Evolutionary conservation across 2,329 filamentous ascomycete species (phyloP).

Genomic region (Lithohypha guttulata): DNA sequence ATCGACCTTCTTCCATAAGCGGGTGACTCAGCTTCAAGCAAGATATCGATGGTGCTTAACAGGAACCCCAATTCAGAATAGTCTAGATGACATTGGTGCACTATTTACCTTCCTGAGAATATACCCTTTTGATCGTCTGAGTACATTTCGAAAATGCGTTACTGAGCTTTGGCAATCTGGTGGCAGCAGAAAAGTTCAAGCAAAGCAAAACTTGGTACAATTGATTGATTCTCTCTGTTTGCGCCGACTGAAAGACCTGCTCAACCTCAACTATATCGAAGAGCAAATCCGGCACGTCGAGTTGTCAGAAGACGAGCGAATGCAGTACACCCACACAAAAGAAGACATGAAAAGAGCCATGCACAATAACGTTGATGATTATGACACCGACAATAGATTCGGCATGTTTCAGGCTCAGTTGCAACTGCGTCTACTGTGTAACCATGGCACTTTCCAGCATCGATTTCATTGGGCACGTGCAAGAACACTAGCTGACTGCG

Average conservation of each 20-base stretch:
- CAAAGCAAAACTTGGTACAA: slow-evolving; percentile 21
- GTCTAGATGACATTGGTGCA: slow-evolving; percentile 41
- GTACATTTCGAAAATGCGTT: slow-evolving; percentile 37
- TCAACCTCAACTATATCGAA: slow-evolving; percentile 23
- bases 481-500: slow-evolving; percentile 24
- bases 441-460: slow-evolving; percentile 41
- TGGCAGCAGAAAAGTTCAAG: slow-evolving; percentile 17
- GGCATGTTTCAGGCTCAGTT: slow-evolving; percentile 38
- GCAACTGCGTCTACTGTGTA: slow-evolving; percentile 40
- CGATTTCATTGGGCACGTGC: slow-evolving; percentile 34
- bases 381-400: slow-evolving; percentile 30
- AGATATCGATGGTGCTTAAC: slow-evolving; percentile 43
- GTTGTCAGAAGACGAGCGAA: slow-evolving; percentile 26
- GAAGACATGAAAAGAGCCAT: slow-evolving; percentile 32
- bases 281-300: slow-evolving; percentile 22
- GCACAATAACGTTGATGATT: slow-evolving; percentile 28
- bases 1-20: slow-evolving; percentile 35
- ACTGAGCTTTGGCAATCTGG: slow-evolving; percentile 29
- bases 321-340: slow-evolving; percentile 29
- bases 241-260: slow-evolving; percentile 17
- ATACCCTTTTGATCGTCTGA: slow-evolving; percentile 32
- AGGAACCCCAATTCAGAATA: slow-evolving; percentile 46
- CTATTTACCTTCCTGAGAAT: slow-evolving; percentile 41
- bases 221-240: slow-evolving; percentile 27
- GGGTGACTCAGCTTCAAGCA: slow-evolving; percentile 34